Conservation (phyloP, 108 stramenopile genomes). For the Cyclotella cryptica region DNA sequence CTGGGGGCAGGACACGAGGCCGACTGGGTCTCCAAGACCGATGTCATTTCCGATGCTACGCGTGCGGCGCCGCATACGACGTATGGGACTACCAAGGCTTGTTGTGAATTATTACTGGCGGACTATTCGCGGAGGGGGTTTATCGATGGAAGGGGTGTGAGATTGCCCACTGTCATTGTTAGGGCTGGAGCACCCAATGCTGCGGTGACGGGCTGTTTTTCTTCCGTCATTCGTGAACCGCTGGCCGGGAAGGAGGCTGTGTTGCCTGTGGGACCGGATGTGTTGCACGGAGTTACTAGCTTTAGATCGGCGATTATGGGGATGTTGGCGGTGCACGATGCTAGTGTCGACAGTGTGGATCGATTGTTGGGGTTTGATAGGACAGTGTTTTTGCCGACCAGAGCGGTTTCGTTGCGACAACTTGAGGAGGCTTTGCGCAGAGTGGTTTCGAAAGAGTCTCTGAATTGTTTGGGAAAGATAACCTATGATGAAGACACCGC, state of each 20-base stretch:
- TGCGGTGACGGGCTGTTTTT: slow-evolving; percentile 59
- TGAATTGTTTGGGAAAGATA: slow-evolving; percentile 40
- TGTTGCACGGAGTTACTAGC: slow-evolving; percentile 62
- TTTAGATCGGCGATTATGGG: slow-evolving; percentile 47
- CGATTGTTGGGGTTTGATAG: slow-evolving; percentile 60
- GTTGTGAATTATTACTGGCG: slow-evolving; percentile 61
- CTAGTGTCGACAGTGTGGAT: slow-evolving; percentile 36
- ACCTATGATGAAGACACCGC: slow-evolving; percentile 57
- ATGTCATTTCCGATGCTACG: slow-evolving; percentile 59
- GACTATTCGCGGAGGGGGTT: slow-evolving; percentile 64
- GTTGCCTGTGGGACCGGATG: slow-evolving; percentile 52
- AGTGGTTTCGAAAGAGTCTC: slow-evolving; percentile 33
- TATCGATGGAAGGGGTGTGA: slow-evolving; percentile 58
- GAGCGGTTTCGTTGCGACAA: slow-evolving; percentile 47
- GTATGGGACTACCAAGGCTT: slow-evolving; percentile 71
- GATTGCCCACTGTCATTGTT: slow-evolving; percentile 63
- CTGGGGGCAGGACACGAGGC: slow-evolving; percentile 55
- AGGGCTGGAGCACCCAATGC: slow-evolving; percentile 66
- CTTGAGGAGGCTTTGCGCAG: slow-evolving; percentile 49
- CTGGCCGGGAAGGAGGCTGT: slow-evolving; percentile 50
- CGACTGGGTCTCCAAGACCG: slow-evolving; percentile 56
- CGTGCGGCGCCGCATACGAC: slow-evolving; percentile 68
- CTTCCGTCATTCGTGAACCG: slow-evolving; percentile 58
- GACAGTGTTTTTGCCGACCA: slow-evolving; percentile 63
- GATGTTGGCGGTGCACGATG: slow-evolving; percentile 59